These are phyloP conservation scores for Leccinum uliginosum DNA, from an alignment of 768 basidiomycete genomes.

Conservation along the genomic window DNA sequence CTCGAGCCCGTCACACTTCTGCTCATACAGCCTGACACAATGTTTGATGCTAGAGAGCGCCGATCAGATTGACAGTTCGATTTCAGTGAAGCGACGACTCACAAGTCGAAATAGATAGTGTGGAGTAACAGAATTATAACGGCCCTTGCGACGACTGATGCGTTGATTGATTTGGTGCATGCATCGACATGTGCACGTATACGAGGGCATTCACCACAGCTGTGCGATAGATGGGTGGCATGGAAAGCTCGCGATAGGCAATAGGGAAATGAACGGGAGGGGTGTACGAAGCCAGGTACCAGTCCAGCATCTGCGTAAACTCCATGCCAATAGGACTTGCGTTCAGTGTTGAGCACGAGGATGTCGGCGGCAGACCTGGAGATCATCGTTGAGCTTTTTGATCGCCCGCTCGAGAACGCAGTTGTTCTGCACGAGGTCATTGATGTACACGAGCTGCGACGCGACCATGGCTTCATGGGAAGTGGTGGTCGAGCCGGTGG, in stretches of 20 bases:
- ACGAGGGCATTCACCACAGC: conserved; percentile 95
- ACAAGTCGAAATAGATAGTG: conserved; percentile 99
- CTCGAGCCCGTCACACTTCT: conserved; percentile 96
- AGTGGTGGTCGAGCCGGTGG: conserved; percentile 27
- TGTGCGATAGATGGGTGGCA: conserved; percentile 86
- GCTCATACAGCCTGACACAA: conserved; percentile 88
- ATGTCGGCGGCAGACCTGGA: conserved; percentile 30
- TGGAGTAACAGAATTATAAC: conserved; percentile 95
- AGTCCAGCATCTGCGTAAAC: conserved; percentile 90
- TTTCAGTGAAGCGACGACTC: conserved; percentile 35
- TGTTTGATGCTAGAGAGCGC: conserved; percentile 76
- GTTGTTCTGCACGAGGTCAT: conserved; percentile 67
- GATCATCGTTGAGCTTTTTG: conserved; percentile 49
- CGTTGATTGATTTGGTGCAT: conserved; percentile 87
- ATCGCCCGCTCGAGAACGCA: conserved; percentile 59
- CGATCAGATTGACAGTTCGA: conserved; percentile 4
- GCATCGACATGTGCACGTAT: conserved; percentile 82
- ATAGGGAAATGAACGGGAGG: conserved; percentile 85
- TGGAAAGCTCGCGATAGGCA: conserved; percentile 74
- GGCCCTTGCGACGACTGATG: conserved; percentile 88
- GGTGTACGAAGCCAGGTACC: conserved; percentile 79
- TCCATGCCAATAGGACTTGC: conserved; percentile 96
- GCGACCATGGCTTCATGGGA: conserved; percentile 49
- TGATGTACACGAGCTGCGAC: conserved; percentile 63
- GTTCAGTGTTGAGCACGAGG: conserved; percentile 39